Conservation (phyloP, 257 asterid species). For the Solanum ahanhuiri region DNA sequence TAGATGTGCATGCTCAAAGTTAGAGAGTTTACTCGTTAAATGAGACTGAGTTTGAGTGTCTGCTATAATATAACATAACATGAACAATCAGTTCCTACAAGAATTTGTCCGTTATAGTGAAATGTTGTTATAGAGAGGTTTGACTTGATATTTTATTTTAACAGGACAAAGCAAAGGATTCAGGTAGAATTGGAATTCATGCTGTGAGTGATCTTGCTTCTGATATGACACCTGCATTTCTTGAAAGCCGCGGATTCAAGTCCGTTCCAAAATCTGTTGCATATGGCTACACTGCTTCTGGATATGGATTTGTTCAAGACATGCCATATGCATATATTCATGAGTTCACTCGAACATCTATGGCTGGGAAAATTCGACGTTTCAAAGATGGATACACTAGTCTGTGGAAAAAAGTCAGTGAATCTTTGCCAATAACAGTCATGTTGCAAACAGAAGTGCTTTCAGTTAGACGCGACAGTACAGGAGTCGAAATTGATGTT, state of each 20-base stretch:
- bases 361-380: constrained; percentile 83
- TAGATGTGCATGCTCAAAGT: background rate
- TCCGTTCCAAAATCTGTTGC: constrained; percentile 69
- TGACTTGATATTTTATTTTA: background rate
- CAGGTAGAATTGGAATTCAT: constrained; percentile 63
- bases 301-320: constrained; percentile 76
- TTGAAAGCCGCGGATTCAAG: constrained; percentile 42
- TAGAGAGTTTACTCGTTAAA: background rate
- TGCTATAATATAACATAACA: background rate
- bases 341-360: constrained; percentile 71
- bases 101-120: background rate
- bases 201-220: constrained; percentile 52
- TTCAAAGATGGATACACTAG: constrained; percentile 71
- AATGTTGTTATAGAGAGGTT: background rate
- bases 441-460: constrained; percentile 59
- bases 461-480: constrained; percentile 33
- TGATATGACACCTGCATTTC: constrained; percentile 53
- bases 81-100: background rate
- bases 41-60: background rate
- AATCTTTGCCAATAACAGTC: constrained; percentile 39
- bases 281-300: constrained; percentile 81
- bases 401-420: constrained; percentile 53
- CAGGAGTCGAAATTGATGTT: constrained; percentile 20
- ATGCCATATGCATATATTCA: constrained; percentile 76
- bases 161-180: constrained; percentile 64